Percentiles rank a stretch among this genome's conserved stretches.
phyloP scores from a whole-genome alignment of 116 monocot species.

The Iris pallida region DNA sequence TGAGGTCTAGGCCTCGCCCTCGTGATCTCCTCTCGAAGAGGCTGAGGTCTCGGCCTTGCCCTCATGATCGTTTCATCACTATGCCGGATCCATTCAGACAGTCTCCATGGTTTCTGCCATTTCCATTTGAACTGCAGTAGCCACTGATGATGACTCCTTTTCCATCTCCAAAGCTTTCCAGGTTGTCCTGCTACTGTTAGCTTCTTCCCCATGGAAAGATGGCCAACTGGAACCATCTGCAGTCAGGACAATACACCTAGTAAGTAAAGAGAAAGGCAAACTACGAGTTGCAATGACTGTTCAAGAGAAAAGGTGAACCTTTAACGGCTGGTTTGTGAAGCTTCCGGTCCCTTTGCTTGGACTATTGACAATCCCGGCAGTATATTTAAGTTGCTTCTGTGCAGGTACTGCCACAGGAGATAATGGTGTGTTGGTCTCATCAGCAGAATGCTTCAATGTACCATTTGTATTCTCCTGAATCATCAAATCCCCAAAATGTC shows the following conservation, averaged over 20 bases:
- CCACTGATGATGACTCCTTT: constrained; percentile 97
- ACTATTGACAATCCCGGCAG: constrained; percentile 78
- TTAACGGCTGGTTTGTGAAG: constrained; percentile 37
- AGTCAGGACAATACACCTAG: not conserved
- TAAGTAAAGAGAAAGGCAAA: not conserved
- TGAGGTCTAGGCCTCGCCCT: constrained; percentile 51
- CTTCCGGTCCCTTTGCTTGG: constrained; percentile 40
- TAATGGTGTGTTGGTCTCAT: constrained; percentile 57
- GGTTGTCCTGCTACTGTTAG: constrained; percentile 45
- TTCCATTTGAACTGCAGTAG: constrained; percentile 96
- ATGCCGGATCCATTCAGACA: constrained; percentile 78
- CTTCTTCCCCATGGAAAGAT: constrained; percentile 62
- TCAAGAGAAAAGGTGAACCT: constrained; percentile 36
- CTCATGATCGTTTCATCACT: constrained; percentile 76
- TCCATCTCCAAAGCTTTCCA: constrained; percentile 98
- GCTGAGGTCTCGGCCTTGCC: constrained; percentile 44
- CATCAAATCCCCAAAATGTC: not conserved
- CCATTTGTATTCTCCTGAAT: constrained; percentile 49
- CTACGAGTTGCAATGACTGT: not conserved
- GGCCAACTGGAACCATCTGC: constrained; percentile 63
- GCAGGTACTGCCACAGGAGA: constrained; percentile 82
- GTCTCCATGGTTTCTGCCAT: constrained; percentile 99
- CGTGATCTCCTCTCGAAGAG: constrained; percentile 33
- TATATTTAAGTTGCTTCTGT: constrained; percentile 96
- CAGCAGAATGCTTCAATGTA: constrained; percentile 63